Base-by-base conservation (phyloP, 2,329 filamentous ascomycete genomes). In the Nemania abortiva region DNA sequence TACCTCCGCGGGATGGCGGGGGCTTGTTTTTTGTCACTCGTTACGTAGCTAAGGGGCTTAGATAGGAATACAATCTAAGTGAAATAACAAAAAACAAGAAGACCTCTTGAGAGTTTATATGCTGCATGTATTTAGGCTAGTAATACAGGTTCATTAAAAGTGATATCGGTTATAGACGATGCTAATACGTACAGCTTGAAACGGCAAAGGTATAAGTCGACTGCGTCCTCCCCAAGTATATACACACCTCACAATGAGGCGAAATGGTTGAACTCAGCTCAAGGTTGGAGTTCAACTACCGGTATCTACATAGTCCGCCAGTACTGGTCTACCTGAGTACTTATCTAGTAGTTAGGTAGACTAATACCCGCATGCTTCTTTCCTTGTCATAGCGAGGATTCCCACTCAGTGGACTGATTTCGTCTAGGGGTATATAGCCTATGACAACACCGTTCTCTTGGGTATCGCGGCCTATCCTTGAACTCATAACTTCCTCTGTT, bases 41-140 rank as follows among this genome's bases (percentile, higher is more conserved):
- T 61, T 68, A 65, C 18, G 42, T 57, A 37, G 61, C 59, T 49
- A n/a, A 34, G 50, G 29, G 45, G 20, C 49, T 67, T 60, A 63
- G 53, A 54, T 59, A 49, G n/a, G 42, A 55, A 64, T 64, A 68
- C 42, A 49, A 60, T 45, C 24, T 56, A 56, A 59, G 39, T 56
- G 6, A 49, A 39, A 45, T 39, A 53, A 31, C 22, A 18, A 49
- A 22, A 20, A 11, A 9, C 6, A 4, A 2, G 6, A 34, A 7
- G 18, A 54, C 7, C 29, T 24, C n/a, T 60, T 42, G 6, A 3
- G 7, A 3, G 13, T 15, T 42, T 42, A 42, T 42, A 42, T 42
- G 37, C 37, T 42, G 11, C 6, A 34, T 34, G 31, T 42, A 42
- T 42, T 42, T 34, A n/a, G n/a, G 31, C 31, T 42, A 15, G 3